Base-by-base conservation (phyloP, 192 early-diverging fungal genomes). In the Oehlia diaphana region DNA sequence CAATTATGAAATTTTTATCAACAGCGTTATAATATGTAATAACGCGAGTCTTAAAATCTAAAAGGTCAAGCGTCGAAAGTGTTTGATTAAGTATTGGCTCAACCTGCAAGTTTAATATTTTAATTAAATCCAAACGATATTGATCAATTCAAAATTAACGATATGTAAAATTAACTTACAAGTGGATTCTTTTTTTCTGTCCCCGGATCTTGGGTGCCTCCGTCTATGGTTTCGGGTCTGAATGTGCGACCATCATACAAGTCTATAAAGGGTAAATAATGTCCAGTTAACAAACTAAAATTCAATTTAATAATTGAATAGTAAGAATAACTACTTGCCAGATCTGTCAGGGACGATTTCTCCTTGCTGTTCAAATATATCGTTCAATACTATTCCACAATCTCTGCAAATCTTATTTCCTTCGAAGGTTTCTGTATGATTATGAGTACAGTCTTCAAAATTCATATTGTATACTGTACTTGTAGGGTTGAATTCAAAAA, bases 1-100 rank as follows among this genome's bases (percentile, higher is more conserved):
- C 66, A 6, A 68, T 19, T 68, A 35, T 16, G 19, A 68, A 68
- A 35, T 68, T 68, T 68, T 37, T 68, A 19, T 68, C 66, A 37
- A 68, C 66, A 14, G 19, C 35, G 12, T 37, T 68, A 35, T 68
- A 68, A 35, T 35, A 68, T 13, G 66, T 4, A 13, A 33, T 68
- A 33, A 68, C 33, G 8, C 33, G 26, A 1, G 66, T 68, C 35
- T 68, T 33, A 19, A 35, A 19, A 12, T 28, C 7, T 35, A 35
- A 28, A 14, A 68, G 35, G 33, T 33, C 26, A 28, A 68, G 33
- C 4, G 66, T 19, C 19, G 66, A 33, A 16, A 35, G 28, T 31
- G 33, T 68, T 35, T 68, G 66, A 7, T 68, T 28, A 68, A 68
- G 28, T 35, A 68, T 33, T 35, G 31, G 10, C 35, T 68, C 66